These are phyloP conservation scores for Azolla pinnata DNA, from an alignment of 75 land plant genomes.

Conservation along the genomic window DNA sequence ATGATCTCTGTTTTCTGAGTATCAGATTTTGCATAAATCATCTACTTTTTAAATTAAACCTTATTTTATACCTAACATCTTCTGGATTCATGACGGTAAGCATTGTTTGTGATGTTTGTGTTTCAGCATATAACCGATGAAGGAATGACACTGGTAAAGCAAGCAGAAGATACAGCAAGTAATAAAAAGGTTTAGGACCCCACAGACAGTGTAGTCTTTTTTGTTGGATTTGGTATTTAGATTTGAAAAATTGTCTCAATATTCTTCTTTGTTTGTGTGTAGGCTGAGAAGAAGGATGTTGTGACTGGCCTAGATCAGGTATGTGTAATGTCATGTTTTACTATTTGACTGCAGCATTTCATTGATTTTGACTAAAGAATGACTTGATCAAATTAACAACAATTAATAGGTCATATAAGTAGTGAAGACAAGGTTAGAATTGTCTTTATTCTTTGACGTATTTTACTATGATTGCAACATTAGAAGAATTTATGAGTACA, in stretches of 20 bases:
- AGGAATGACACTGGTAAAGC: conserved; percentile 62
- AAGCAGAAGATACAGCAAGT: conserved; percentile 90
- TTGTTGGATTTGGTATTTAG: background rate
- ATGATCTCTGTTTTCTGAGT: no score
- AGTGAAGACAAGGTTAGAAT: no score
- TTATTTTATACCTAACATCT: background rate
- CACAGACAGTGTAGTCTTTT: background rate
- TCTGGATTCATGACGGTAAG: background rate
- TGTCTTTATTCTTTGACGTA: no score
- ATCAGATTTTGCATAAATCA: no score
- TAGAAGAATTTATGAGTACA: no score
- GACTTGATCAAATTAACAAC: no score
- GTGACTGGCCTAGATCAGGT: conserved; percentile 91
- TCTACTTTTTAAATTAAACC: no score
- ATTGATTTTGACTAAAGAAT: no score
- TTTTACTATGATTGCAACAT: no score
- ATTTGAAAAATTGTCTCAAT: background rate
- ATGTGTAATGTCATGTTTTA: background rate
- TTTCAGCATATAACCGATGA: conserved; percentile 80
- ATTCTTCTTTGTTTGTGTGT: conserved; percentile 9
- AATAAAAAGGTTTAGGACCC: conserved; percentile 47
- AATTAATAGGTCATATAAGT: no score
- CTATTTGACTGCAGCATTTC: background rate
- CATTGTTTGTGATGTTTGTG: background rate
- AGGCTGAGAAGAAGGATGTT: conserved; percentile 86